Conservation (phyloP, 2,329 filamentous ascomycete species). For the Aureobasidium sp. region DNA sequence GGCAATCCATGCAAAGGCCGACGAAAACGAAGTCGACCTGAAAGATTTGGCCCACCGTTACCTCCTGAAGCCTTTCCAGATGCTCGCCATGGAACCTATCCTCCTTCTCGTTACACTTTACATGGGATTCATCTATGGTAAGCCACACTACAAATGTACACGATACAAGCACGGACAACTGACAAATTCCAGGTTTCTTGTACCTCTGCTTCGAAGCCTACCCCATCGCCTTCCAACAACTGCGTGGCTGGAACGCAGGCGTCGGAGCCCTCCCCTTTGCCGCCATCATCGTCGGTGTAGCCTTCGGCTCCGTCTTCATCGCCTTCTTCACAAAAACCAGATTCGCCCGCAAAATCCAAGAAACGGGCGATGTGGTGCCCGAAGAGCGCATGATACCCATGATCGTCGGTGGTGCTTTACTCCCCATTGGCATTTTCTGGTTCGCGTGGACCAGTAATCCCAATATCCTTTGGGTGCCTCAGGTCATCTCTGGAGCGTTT, state of each 20-base stretch:
- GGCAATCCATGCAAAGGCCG: slow-evolving; percentile 60
- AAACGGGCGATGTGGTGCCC: slow-evolving; percentile 32
- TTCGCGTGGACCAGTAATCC: slow-evolving; percentile 41
- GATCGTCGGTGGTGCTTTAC: slow-evolving; percentile 36
- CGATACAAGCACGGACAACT: slow-evolving; percentile 22
- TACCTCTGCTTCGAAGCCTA: slow-evolving; percentile 28
- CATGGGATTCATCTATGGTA: slow-evolving; percentile 28
- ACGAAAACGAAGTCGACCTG: slow-evolving; percentile 63
- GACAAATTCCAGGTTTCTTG: slow-evolving; percentile 20
- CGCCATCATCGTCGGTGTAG: slow-evolving; percentile 26
- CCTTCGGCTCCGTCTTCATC: slow-evolving; percentile 25
- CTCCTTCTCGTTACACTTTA: slow-evolving; percentile 40
- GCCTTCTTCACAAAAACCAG: slow-evolving; percentile 20
- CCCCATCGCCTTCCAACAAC: slow-evolving; percentile 26
- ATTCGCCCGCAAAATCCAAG: slow-evolving; percentile 28
- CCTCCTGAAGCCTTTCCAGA: slow-evolving; percentile 27
- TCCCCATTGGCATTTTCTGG: slow-evolving; percentile 42
- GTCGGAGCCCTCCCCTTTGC: slow-evolving; percentile 26
- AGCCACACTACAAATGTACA: slow-evolving; percentile 22
- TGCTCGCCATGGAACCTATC: slow-evolving; percentile 45
- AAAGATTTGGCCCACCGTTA: slow-evolving; percentile 38
- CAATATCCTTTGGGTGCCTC: slow-evolving; percentile 37
- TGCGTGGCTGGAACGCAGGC: slow-evolving; percentile 24
- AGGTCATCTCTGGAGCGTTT: slow-evolving; percentile 37
- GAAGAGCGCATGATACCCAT: slow-evolving; percentile 41